Evolutionary conservation across 2,329 filamentous ascomycete species (phyloP).

Genomic region (Epichloe scottii): DNA sequence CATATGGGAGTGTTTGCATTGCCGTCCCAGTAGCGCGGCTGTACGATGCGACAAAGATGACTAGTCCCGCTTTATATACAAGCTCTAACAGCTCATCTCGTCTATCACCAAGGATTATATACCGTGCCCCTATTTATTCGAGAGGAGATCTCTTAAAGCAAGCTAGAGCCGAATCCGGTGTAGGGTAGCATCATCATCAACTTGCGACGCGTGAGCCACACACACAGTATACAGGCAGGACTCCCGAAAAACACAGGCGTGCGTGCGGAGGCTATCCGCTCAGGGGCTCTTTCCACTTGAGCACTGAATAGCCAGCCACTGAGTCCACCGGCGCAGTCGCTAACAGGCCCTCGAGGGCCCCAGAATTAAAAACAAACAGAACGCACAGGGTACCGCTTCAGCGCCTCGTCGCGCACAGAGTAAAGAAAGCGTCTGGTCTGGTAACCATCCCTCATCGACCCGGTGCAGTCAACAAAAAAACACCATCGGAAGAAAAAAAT

Average conservation of each 20-base stretch:
- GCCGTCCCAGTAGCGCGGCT: too few relatives aligned
- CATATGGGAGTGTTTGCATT: too few relatives aligned
- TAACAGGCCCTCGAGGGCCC: background rate
- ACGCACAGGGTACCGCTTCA: background rate
- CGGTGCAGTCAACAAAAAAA: background rate
- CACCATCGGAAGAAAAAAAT: background rate
- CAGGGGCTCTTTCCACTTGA: background rate
- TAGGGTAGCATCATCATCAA: too few relatives aligned
- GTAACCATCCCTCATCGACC: background rate
- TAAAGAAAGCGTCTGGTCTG: background rate
- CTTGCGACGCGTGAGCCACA: too few relatives aligned
- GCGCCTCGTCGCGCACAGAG: background rate
- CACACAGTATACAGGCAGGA: too few relatives aligned
- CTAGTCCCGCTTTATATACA: too few relatives aligned
- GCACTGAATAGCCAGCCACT: background rate
- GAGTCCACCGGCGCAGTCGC: background rate
- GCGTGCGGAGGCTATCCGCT: background rate
- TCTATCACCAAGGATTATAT: too few relatives aligned
- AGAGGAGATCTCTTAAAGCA: too few relatives aligned
- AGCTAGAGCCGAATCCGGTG: too few relatives aligned
- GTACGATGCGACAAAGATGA: too few relatives aligned
- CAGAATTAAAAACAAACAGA: background rate
- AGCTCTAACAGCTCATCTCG: too few relatives aligned
- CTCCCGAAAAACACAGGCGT: background rate
- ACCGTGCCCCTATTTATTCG: too few relatives aligned